phyloP scores from a whole-genome alignment of 495 filamentous ascomycete species.

The Tuber aestivum region DNA sequence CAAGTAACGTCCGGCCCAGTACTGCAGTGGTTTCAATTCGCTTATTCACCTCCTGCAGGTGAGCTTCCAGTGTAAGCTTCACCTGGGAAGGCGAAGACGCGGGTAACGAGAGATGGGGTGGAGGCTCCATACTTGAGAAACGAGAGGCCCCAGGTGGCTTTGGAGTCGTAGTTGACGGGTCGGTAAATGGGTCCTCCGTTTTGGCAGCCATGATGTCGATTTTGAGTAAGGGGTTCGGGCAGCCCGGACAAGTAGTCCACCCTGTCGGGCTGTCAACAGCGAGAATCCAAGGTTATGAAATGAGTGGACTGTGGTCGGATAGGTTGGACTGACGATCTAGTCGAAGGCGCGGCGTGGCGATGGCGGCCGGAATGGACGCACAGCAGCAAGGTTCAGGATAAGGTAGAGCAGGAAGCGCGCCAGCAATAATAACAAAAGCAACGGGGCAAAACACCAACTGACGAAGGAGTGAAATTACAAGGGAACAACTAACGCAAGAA shows the following conservation, averaged over 20 bases:
- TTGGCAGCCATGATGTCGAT: conserved; percentile 35
- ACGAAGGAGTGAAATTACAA: conserved; percentile 2
- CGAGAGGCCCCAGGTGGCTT: conserved; percentile 1
- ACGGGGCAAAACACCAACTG: background rate
- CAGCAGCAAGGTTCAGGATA: background rate
- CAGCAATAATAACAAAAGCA: conserved; percentile 1
- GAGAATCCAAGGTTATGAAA: background rate
- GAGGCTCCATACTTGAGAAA: conserved; percentile 63
- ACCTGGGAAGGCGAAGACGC: conserved; percentile 75
- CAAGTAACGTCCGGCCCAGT: conserved; percentile 74
- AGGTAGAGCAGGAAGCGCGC: background rate
- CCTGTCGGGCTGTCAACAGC: background rate
- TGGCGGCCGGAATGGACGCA: background rate
- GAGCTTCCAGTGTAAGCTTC: conserved; percentile 81
- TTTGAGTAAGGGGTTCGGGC: conserved; percentile 15
- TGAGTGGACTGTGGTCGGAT: background rate
- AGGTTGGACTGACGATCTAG: background rate
- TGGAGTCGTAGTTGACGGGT: conserved; percentile 21
- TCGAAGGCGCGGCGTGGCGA: background rate
- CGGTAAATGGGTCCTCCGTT: conserved; percentile 56
- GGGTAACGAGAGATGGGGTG: conserved; percentile 67
- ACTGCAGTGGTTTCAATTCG: conserved; percentile 85
- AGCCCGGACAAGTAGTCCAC: background rate
- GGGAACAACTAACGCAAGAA: background rate
- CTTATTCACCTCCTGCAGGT: conserved; percentile 82